Evolutionary conservation across 805 yeast species (phyloP).

Genomic region (Sporopachydermia lactativora): DNA sequence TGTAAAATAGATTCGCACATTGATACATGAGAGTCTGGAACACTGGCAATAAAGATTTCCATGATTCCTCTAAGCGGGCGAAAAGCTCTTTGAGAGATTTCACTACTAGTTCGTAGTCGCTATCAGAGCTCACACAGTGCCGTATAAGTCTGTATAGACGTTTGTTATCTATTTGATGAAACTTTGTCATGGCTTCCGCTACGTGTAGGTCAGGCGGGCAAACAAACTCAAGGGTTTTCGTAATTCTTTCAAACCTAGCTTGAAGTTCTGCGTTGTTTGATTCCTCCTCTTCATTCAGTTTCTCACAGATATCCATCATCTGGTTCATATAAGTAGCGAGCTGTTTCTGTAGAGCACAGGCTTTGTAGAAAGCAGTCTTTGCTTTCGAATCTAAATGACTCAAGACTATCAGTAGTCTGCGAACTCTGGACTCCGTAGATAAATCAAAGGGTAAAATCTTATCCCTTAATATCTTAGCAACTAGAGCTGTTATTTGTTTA

Average conservation of each 20-base stretch:
- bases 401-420: constrained; percentile 36
- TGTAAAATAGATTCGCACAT: constrained; percentile 44
- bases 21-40: constrained; percentile 49
- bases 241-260: constrained; percentile 35
- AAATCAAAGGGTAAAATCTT: constrained; percentile 41
- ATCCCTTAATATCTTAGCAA: constrained; percentile 49
- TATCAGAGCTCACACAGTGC: constrained; percentile 37
- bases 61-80: constrained; percentile 32
- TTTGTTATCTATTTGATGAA: constrained; percentile 41
- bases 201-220: constrained; percentile 41
- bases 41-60: constrained; percentile 22
- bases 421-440: constrained; percentile 28
- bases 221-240: constrained; percentile 45
- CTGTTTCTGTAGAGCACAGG: constrained; percentile 54
- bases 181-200: constrained; percentile 33
- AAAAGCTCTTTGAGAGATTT: constrained; percentile 53
- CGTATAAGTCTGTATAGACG: constrained; percentile 43
- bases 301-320: constrained; percentile 35
- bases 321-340: constrained; percentile 35
- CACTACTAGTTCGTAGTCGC: constrained; percentile 44
- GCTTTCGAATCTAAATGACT: constrained; percentile 40
- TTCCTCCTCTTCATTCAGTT: constrained; percentile 8
- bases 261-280: constrained; percentile 5
- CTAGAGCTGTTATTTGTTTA: constrained; percentile 43
- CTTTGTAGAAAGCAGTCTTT: constrained; percentile 50